Evolutionary conservation across 257 asterid genomes (phyloP).

Genomic region (Plantago major): DNA sequence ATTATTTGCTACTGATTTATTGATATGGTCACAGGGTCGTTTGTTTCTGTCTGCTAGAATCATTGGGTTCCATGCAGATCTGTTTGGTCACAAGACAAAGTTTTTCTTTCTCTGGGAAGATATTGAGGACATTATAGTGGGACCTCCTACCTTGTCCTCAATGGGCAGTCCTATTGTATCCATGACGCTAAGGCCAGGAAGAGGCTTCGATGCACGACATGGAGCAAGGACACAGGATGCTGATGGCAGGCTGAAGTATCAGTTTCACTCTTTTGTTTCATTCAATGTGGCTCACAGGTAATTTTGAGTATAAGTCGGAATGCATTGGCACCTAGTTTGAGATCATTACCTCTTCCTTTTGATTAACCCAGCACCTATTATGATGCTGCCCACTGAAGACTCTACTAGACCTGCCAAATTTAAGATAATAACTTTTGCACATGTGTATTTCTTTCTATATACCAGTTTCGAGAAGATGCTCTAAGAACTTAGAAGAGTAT

Average conservation of each 20-base stretch:
- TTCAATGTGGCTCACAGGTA: slow-evolving; percentile 87
- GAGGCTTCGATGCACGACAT: slow-evolving; percentile 88
- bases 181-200: slow-evolving; percentile 77
- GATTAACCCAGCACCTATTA: too few species aligned
- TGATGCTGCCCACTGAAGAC: too few species aligned
- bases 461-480: too few species aligned
- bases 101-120: slow-evolving; percentile 99
- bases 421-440: too few species aligned
- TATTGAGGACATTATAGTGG: slow-evolving; percentile 83
- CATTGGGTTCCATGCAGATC: slow-evolving; percentile 95
- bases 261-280: slow-evolving; percentile 93
- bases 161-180: slow-evolving; percentile 92
- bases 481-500: too few species aligned
- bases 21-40: slow-evolving; percentile 72
- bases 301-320: slow-evolving; percentile 11
- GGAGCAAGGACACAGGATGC: slow-evolving; percentile 90
- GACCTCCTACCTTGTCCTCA: slow-evolving; percentile 88
- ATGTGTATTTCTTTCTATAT: too few species aligned
- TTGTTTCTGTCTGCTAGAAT: slow-evolving; percentile 93
- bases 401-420: too few species aligned
- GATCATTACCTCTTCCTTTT: too few species aligned
- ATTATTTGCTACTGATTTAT: slow-evolving; percentile 17
- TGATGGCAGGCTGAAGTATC: slow-evolving; percentile 86
- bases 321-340: background rate
- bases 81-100: slow-evolving; percentile 91